phyloP scores from a whole-genome alignment of 768 basidiomycete species.

The Lentinus tigrinus region DNA sequence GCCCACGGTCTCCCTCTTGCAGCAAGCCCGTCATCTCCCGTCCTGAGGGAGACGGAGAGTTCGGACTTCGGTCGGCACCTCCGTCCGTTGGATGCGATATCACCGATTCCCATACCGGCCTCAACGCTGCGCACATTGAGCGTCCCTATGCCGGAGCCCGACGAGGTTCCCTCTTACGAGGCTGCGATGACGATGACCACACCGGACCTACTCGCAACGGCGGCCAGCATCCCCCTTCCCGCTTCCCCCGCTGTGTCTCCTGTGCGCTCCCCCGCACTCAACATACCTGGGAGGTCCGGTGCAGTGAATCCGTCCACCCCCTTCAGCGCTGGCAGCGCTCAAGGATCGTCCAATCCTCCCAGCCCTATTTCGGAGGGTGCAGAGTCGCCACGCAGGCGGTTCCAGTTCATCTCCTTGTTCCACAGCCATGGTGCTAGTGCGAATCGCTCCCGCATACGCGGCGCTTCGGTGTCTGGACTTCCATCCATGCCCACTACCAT shows the following conservation, averaged over 20 bases:
- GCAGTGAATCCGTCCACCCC: background rate
- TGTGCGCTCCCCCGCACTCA: background rate
- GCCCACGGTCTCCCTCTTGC: background rate
- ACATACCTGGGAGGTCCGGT: background rate
- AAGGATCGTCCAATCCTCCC: background rate
- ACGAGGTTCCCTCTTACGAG: conserved; percentile 12
- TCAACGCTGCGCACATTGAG: background rate
- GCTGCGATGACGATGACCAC: conserved; percentile 8
- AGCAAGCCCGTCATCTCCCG: background rate
- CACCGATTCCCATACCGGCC: background rate
- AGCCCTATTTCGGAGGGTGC: background rate
- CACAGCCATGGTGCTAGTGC: background rate
- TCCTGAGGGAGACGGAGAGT: background rate
- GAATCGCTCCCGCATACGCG: background rate
- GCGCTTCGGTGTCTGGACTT: background rate
- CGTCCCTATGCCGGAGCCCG: background rate
- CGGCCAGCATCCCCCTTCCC: background rate
- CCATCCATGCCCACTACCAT: background rate
- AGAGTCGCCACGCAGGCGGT: conserved; percentile 9
- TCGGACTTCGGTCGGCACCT: background rate
- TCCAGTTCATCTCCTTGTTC: conserved; percentile 15
- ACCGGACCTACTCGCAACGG: conserved; percentile 1
- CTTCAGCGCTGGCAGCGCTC: background rate
- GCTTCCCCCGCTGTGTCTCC: conserved; percentile 3
- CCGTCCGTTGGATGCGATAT: background rate